Percentiles rank a stretch among this genome's conserved stretches.
These are phyloP conservation scores for Balansia obtecta DNA, from an alignment of 2,329 filamentous ascomycete genomes.

Conservation along the genomic window DNA sequence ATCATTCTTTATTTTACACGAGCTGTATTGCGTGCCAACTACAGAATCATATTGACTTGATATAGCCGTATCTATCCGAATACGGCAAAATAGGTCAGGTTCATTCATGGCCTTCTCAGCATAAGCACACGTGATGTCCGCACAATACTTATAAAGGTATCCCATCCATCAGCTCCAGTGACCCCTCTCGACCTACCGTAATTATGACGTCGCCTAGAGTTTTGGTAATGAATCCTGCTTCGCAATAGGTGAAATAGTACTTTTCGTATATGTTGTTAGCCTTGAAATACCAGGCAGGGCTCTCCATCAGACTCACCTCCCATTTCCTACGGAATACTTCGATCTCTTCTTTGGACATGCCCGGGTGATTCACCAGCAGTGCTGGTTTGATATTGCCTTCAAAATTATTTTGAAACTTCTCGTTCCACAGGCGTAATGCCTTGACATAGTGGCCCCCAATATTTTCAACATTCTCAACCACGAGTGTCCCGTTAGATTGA, in stretches of 20 bases:
- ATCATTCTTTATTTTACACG: neutral
- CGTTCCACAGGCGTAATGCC: constrained; percentile 54
- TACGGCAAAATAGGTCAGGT: neutral
- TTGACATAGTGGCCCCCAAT: constrained; percentile 65
- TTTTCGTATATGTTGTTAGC: constrained; percentile 15
- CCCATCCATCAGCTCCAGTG: constrained; percentile 55
- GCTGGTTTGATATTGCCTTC: constrained; percentile 46
- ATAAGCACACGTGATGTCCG: neutral
- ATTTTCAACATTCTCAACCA: constrained; percentile 57
- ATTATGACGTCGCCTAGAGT: constrained; percentile 63
- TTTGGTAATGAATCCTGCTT: constrained; percentile 61
- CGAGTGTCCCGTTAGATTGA: constrained; percentile 47
- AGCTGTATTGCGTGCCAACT: neutral
- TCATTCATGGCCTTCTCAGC: neutral
- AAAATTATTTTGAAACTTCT: constrained; percentile 53
- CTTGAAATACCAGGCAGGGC: neutral
- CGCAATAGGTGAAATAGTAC: constrained; percentile 68
- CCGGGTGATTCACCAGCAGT: constrained; percentile 42
- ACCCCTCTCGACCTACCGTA: constrained; percentile 53
- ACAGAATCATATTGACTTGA: too few species aligned
- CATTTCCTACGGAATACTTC: constrained; percentile 60
- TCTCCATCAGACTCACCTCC: constrained; percentile 35
- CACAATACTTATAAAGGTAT: constrained; percentile 40
- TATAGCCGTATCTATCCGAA: neutral
- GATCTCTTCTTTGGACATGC: constrained; percentile 48